Evolutionary conservation across 306 rosid genomes (phyloP), one percentile per base, ranked within the genome.

Genomic region (Chamaecrista fasciculata): DNA sequence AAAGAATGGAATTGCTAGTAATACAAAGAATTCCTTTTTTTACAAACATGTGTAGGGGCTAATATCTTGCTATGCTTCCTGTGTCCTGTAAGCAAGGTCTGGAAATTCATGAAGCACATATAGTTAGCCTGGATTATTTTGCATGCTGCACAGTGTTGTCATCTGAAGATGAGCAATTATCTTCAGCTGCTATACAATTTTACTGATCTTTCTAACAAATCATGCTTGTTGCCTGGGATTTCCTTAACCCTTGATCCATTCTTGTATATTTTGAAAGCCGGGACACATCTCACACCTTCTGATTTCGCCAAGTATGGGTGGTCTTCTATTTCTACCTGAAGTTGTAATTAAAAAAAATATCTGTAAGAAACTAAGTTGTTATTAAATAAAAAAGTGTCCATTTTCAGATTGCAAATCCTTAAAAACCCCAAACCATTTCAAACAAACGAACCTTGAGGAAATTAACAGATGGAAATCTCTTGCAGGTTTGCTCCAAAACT

Each of bases 301-400:
- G 84, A 80, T 77, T 93, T 93, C 2, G 83, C 90, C 19, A 93
- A 53, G 86, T 83, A 86, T 0, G 98, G 96, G 63, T 90, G 89
- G 58, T 93, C 91, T 73, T 93, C 98, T 4, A 93, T 82, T 58
- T 86, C 98, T 66, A 93, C 96, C 98, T 92, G 66, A 66, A 34
- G 36, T 69, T 69, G 6, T 58, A 36, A 21, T 9, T 62, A n/a
- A 73, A 25, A 1, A 33, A 4, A 8, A 33, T 8, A 14, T 2
- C 20, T 20, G 39, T 62, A 21, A 46, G 60, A 46, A 76, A 49
- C 62, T 28, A 8, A 7, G 46, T 5, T 7, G 6, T n/a, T n/a
- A n/a, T n/a, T n/a, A n/a, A n/a, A n/a, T n/a, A n/a, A n/a, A n/a
- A n/a, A n/a, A n/a, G n/a, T n/a, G n/a, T n/a, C n/a, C n/a, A n/a